These are phyloP conservation scores for Fistulinella prunicolor DNA, from an alignment of 768 basidiomycete species.

Conservation along the genomic window DNA sequence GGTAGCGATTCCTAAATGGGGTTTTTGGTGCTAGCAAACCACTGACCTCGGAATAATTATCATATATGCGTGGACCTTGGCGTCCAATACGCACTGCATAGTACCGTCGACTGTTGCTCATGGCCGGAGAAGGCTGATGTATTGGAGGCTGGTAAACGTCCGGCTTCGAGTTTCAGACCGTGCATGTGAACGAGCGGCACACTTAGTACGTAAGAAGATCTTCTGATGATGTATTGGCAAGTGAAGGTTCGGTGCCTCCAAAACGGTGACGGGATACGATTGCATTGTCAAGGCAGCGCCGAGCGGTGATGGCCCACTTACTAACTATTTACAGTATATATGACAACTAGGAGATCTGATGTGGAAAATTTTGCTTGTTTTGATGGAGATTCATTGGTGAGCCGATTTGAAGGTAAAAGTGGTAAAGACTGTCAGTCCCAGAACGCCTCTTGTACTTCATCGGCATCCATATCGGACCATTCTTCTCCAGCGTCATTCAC, in stretches of 20 bases:
- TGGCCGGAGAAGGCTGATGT: neutral
- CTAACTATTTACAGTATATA: too few species aligned
- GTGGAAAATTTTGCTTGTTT: too few species aligned
- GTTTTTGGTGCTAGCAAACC: neutral
- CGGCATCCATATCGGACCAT: conserved; percentile 34
- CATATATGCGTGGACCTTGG: conserved; percentile 32
- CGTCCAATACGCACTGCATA: conserved; percentile 37
- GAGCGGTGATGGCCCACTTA: too few species aligned
- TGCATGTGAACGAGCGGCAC: neutral
- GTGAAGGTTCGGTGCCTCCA: too few species aligned
- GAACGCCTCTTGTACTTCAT: conserved; percentile 35
- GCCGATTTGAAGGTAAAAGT: too few species aligned
- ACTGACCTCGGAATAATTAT: conserved; percentile 28
- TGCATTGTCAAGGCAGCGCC: too few species aligned
- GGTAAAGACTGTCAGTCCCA: conserved; percentile 21
- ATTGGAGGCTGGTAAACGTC: neutral
- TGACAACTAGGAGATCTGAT: too few species aligned
- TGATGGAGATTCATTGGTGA: too few species aligned
- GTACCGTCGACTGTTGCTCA: conserved; percentile 24
- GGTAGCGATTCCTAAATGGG: neutral
- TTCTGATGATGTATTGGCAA: too few species aligned
- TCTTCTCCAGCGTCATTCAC: conserved; percentile 16
- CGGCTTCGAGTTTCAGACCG: neutral
- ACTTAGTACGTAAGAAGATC: conserved; percentile 6
- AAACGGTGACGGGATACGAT: too few species aligned